Evolutionary conservation across 1,139 yeast genomes (phyloP).

Genomic region (Magnusiomyces magnusii): DNA sequence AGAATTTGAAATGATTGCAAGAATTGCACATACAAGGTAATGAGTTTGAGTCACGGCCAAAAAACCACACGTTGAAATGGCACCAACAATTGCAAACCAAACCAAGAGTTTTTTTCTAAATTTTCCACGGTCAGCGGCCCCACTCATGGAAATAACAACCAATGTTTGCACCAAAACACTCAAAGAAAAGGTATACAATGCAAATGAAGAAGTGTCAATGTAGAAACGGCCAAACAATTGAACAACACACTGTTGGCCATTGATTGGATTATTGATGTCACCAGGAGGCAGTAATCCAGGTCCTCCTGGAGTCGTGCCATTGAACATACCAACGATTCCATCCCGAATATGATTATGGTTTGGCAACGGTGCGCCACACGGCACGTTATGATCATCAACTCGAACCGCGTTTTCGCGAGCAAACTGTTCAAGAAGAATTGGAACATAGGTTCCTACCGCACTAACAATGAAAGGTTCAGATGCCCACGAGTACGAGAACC

Average conservation of each 20-base stretch:
- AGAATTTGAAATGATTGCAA: constrained; percentile 53
- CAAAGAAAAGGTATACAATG: constrained; percentile 58
- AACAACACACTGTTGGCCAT: constrained; percentile 36
- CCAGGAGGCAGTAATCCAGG: constrained; percentile 12
- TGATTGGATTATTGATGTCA: constrained; percentile 16
- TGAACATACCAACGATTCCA: background rate
- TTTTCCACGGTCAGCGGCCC: constrained; percentile 52
- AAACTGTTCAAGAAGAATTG: constrained; percentile 53
- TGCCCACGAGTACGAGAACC: constrained; percentile 52
- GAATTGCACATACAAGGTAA: constrained; percentile 47
- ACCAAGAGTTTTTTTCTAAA: constrained; percentile 47
- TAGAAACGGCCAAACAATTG: constrained; percentile 41
- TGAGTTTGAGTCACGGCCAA: constrained; percentile 38
- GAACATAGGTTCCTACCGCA: constrained; percentile 65
- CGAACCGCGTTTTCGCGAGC: constrained; percentile 41
- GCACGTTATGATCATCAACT: constrained; percentile 1
- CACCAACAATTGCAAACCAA: constrained; percentile 49
- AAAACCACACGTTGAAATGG: constrained; percentile 43
- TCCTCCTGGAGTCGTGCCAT: background rate
- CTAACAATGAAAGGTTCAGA: constrained; percentile 69
- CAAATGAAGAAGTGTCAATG: constrained; percentile 61
- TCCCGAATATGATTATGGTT: background rate
- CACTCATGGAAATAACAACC: constrained; percentile 61
- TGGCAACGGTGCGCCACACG: constrained; percentile 18
- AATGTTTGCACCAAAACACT: constrained; percentile 59